phyloP scores from a whole-genome alignment of 768 basidiomycete species.

The Boletales sp. region DNA sequence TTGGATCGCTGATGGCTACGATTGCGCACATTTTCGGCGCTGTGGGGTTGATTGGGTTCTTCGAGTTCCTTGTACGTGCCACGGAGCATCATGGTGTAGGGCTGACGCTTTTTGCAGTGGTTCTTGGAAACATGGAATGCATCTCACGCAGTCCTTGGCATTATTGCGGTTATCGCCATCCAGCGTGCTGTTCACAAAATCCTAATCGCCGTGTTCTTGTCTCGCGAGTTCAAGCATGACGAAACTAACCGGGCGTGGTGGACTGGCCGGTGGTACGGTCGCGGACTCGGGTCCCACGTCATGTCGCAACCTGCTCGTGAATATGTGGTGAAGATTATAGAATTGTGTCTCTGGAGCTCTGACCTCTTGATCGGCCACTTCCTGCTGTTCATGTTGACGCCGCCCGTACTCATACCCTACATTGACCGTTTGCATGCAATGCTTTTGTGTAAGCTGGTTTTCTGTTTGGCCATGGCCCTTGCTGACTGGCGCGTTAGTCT shows the following conservation, averaged over 20 bases:
- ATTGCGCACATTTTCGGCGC: conserved; percentile 82
- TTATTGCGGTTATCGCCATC: conserved; percentile 87
- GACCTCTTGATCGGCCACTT: conserved; percentile 88
- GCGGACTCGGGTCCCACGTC: conserved; percentile 83
- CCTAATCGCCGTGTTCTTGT: conserved; percentile 88
- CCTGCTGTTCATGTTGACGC: conserved; percentile 86
- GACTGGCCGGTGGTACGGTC: conserved; percentile 97
- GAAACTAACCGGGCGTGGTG: conserved; percentile 99
- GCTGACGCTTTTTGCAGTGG: conserved; percentile 56
- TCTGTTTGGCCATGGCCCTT: conserved; percentile 7
- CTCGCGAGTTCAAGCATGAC: conserved; percentile 99
- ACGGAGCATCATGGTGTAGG: not conserved
- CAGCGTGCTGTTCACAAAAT: conserved; percentile 93
- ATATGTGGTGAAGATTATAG: conserved; percentile 96
- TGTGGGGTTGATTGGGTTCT: conserved; percentile 88
- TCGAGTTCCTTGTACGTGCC: conserved; percentile 84
- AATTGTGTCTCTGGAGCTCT: conserved; percentile 92
- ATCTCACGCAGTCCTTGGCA: conserved; percentile 89
- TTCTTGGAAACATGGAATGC: conserved; percentile 91
- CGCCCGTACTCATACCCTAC: conserved; percentile 86
- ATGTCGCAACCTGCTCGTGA: conserved; percentile 99
- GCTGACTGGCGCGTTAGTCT: conserved; percentile 53
- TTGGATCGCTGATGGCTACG: conserved; percentile 90
- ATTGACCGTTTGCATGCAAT: conserved; percentile 90
- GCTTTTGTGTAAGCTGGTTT: conserved; percentile 60